Base-by-base conservation (phyloP, 2,329 filamentous ascomycete genomes). In the Apiospora koreana region DNA sequence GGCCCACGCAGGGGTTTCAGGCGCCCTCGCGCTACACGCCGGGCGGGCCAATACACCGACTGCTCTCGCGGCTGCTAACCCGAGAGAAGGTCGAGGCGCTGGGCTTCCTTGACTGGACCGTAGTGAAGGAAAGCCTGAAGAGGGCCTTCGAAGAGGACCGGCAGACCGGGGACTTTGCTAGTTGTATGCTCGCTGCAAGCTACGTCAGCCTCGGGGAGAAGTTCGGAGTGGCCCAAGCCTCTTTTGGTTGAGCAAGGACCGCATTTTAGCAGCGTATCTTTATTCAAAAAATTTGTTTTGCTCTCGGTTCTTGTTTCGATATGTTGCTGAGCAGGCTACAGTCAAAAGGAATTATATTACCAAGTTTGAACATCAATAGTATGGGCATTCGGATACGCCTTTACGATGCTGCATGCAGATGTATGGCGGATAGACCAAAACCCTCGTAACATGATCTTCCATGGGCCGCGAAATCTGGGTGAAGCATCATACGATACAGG, bases 1-100 rank as follows among this genome's bases (percentile, higher is more conserved):
- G 84, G 14, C 83, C 78, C 71, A 88, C 88, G 75, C 81, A 85
- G 18, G 80, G 84, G 0, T 88, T 84, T 72, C 74, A 80, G 23
- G 86, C 84, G 1, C 86, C 86, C 0, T 35, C 62, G 16, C 18
- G 16, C 23, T 88, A 81, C 72, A 77, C 79, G 1, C 73, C 75
- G 0, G 78, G 79, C 42, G 86, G 86, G 0, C 82, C 84, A 0
- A 68, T 89, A 35, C 80, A 86, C 67, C 72, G 18, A 8, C 75
- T 77, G 72, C 72, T 81, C 50, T 41, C 70, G 42, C 41, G 71
- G 12, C 71, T 84, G 1, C 72, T 83, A 12, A 82, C 81, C 0
- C 65, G 75, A 35, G 78, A 81, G 8, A 79, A 79, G 43, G 76
- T 86, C 4, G 77, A 80, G 38, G 69, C 73, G 2, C 73, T 85